Conservation (phyloP, 306 rosid species). For the Mimosa bimucronata region DNA sequence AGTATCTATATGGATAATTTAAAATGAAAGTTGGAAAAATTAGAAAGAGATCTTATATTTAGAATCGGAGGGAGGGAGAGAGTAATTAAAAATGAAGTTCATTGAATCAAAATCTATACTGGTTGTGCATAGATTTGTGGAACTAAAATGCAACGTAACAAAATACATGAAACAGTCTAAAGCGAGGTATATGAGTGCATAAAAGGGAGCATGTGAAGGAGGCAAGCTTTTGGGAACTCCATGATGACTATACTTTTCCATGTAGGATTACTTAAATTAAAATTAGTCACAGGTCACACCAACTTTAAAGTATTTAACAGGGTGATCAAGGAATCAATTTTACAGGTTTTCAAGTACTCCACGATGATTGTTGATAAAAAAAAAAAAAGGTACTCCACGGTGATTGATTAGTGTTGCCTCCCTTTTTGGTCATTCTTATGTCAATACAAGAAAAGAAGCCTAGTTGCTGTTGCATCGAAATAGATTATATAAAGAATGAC, state of each 20-base stretch:
- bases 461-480: background rate
- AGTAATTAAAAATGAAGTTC: background rate
- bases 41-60: too few relatives aligned
- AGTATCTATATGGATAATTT: too few relatives aligned
- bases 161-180: background rate
- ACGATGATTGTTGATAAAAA: background rate
- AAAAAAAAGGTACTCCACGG: background rate
- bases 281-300: background rate
- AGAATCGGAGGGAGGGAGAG: too few relatives aligned
- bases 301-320: background rate
- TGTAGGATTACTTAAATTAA: slow-evolving; percentile 8
- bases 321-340: slow-evolving; percentile 19
- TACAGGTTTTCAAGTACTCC: slow-evolving; percentile 1
- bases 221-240: slow-evolving; percentile 24
- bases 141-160: slow-evolving; percentile 12
- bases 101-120: slow-evolving; percentile 31
- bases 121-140: slow-evolving; percentile 2
- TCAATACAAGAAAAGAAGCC: background rate
- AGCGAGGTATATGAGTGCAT: background rate
- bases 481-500: slow-evolving; percentile 21
- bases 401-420: slow-evolving; percentile 23
- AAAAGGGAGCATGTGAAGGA: slow-evolving; percentile 30
- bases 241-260: slow-evolving; percentile 30
- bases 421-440: slow-evolving; percentile 25
- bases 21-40: too few relatives aligned